These are phyloP conservation scores for Neurospora sp. DNA, from an alignment of 495 filamentous ascomycete species.

Conservation along the genomic window DNA sequence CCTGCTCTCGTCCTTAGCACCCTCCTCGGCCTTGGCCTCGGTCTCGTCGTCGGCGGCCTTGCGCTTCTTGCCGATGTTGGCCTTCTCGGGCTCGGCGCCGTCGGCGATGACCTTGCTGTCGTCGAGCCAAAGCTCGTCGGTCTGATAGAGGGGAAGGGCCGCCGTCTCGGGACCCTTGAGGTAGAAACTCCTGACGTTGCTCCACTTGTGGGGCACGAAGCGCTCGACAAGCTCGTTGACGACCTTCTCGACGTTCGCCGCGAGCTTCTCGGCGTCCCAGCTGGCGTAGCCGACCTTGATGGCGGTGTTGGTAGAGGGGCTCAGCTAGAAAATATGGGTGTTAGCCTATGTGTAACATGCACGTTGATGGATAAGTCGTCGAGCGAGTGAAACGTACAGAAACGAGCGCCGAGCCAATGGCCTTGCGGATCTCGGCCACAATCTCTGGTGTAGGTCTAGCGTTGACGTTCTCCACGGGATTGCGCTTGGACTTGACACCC, in stretches of 20 bases:
- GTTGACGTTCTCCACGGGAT: constrained; percentile 25
- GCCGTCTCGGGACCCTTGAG: constrained; percentile 80
- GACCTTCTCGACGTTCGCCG: constrained; percentile 68
- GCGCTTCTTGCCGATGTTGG: constrained; percentile 59
- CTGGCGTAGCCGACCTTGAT: constrained; percentile 62
- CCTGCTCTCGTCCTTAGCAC: constrained; percentile 27
- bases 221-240: constrained; percentile 58
- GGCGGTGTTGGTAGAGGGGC: constrained; percentile 23
- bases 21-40: constrained; percentile 35
- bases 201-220: constrained; percentile 74
- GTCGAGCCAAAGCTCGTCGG: constrained; percentile 80
- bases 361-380: constrained; percentile 36
- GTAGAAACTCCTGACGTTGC: constrained; percentile 70
- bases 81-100: constrained; percentile 43
- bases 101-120: constrained; percentile 64
- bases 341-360: neutral
- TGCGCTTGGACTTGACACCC: constrained; percentile 33
- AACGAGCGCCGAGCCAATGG: constrained; percentile 61
- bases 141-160: constrained; percentile 84
- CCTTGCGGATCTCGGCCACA: constrained; percentile 60
- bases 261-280: constrained; percentile 62
- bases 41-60: constrained; percentile 36
- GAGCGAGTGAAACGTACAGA: constrained; percentile 45
- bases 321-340: constrained; percentile 6
- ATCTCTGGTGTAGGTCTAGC: constrained; percentile 40